These are phyloP conservation scores for Yamagishiella unicocca DNA, from an alignment of 139 green algal species.

Conservation along the genomic window DNA sequence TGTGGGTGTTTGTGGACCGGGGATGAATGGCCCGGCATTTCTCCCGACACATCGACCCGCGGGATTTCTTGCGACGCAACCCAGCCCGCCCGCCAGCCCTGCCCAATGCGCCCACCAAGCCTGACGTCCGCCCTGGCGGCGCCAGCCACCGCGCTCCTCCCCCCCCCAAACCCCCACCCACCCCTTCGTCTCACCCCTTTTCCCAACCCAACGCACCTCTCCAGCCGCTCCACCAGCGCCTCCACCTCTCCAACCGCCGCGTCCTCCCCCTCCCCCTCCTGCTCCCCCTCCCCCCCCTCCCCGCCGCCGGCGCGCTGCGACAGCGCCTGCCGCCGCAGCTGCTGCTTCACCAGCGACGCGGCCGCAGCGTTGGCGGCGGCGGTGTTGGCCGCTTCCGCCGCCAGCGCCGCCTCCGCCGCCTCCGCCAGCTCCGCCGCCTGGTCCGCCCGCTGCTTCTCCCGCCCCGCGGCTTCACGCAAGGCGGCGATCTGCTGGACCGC, in stretches of 20 bases:
- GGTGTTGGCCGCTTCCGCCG: not conserved
- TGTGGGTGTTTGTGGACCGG: too few species aligned
- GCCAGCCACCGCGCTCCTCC: too few species aligned
- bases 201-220: too few species aligned
- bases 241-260: not conserved
- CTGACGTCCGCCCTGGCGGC: too few species aligned
- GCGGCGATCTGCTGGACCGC: conserved; percentile 19
- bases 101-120: too few species aligned
- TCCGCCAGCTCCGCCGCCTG: not conserved
- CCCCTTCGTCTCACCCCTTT: too few species aligned
- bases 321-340: not conserved
- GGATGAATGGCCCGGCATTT: too few species aligned
- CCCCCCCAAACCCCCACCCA: too few species aligned
- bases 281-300: not conserved
- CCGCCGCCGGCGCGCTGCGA: not conserved
- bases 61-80: too few species aligned
- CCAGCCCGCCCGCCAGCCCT: too few species aligned
- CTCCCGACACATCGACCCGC: too few species aligned
- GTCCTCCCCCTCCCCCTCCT: not conserved
- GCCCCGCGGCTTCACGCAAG: not conserved
- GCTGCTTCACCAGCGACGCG: conserved; percentile 11
- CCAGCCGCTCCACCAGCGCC: conserved; percentile 12
- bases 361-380: conserved; percentile 1
- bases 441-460: not conserved
- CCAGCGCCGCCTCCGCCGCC: not conserved